Base-by-base conservation (phyloP, 257 asterid genomes). In the Anisodus acutangulus region DNA sequence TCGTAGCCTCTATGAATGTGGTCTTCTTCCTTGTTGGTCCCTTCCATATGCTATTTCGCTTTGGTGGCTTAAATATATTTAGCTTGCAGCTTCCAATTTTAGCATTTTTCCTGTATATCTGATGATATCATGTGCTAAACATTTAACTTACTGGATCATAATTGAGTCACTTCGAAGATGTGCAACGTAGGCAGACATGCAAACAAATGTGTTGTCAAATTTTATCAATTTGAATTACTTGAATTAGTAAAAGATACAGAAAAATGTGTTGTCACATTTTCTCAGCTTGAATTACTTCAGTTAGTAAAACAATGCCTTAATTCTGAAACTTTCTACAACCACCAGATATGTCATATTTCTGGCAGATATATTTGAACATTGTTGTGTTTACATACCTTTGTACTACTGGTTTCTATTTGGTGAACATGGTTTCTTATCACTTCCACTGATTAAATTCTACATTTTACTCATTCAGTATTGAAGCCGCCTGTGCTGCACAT, bases 401-500 rank as follows among this genome's bases (percentile, higher is more conserved):
- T 74, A 49, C 45, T 74, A 22, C 81, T 76, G 63, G 47, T 76
- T 51, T 76, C 63, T 51, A 76, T 76, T 76, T 51, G 26, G 45
- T 51, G 62, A 76, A 35, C n/a, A 7, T 76, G 26, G 63, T 76
- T 26, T 76, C 47, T 76, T 74, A 12, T 76, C 81, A 53, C 63
- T 12, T 76, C 7, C 63, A 13, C 63, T 76, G 63, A 76, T 76
- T 8, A 13, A 22, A 51, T 76, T 51, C 47, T 76, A 26, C 17
- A 16, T 51, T 82, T 68, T 82, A 86, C 55, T 85, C 67, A 16
- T 43, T 86, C 97, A 97, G 99, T 76, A 85, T 95, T 83, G 99
- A 95, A 86, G 97, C 98, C 7, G 98, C 99, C 66, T 91, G 96
- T 90, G 96, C 98, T 78, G 94, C 98, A 9, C 98, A 95, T 84